Base-by-base conservation (phyloP, 805 yeast species). In the Grigorovia yakushimaensis region DNA sequence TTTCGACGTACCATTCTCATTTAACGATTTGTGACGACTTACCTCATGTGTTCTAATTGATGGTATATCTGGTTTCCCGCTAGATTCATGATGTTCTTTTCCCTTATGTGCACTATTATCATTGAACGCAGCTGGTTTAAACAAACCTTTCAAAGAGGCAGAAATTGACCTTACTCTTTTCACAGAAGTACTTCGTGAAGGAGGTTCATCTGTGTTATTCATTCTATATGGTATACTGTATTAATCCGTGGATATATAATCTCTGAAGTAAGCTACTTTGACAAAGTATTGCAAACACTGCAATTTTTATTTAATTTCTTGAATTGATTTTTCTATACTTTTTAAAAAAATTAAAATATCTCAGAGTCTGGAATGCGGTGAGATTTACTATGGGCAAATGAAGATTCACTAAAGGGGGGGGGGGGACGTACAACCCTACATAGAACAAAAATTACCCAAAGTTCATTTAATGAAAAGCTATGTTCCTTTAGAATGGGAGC, bases 171-270 rank as follows among this genome's bases (percentile, higher is more conserved):
- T 56, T 3, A 55, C 47, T 39, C 63, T 54, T n/a, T 53, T 47
- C 13, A 54, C 39, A 20, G 52, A 50, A 3, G 49, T 20, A 41
- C 24, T 24, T n/a, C 50, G 45, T 10, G 50, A 40, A 13, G 40
- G 8, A 19, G 43, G 18, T n/a, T 47, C 43, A 9, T 48, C 53
- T 24, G 88, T 88, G 39, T 96, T 21, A 36, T 20, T 42, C 15
- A 15, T 33, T 30, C 20, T 33, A 18, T 41, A 15, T 33, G n/a
- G 33, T 8, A 20, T 33, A 15, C 13, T 27, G 33, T 27, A 27
- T 15, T 27, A 27, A 15, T 15, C 13, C 13, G 33, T 27, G 33
- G 33, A 27, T 27, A 27, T 27, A 7, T 4, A 5, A 10, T 10
- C 15, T 10, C 33, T 27, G 13, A 9, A 7, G 27, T 27, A 27